phyloP scores from a whole-genome alignment of 2,329 filamentous ascomycete species.

The Exophiala dermatitidis region DNA sequence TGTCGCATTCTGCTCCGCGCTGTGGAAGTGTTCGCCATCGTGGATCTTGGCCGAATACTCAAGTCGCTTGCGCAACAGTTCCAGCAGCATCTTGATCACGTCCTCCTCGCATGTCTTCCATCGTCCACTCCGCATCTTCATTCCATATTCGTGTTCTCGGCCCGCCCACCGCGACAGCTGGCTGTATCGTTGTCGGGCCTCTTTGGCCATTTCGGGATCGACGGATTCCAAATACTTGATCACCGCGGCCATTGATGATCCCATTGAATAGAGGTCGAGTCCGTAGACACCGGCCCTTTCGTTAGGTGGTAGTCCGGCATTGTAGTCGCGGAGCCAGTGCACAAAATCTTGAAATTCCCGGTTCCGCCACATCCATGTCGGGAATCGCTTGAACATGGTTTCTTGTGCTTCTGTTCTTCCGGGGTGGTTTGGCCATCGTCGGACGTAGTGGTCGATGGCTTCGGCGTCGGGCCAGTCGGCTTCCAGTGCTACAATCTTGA shows the following conservation, averaged over 20 bases:
- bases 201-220: constrained; percentile 39
- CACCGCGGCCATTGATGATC: constrained; percentile 41
- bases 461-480: constrained; percentile 51
- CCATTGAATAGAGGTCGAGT: constrained; percentile 48
- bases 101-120: constrained; percentile 42
- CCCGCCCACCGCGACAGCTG: constrained; percentile 45
- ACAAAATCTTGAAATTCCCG: constrained; percentile 45
- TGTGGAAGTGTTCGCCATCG: constrained; percentile 44
- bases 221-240: constrained; percentile 44
- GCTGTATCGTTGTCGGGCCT: constrained; percentile 42
- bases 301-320: constrained; percentile 31
- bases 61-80: constrained; percentile 39
- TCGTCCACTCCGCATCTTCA: constrained; percentile 32
- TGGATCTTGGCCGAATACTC: constrained; percentile 33
- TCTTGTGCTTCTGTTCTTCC: constrained; percentile 24
- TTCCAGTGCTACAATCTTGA: constrained; percentile 47
- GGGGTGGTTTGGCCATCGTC: constrained; percentile 35
- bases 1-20: constrained; percentile 46
- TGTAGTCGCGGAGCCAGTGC: constrained; percentile 46
- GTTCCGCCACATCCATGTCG: constrained; percentile 53
- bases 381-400: constrained; percentile 45
- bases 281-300: constrained; percentile 43
- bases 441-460: constrained; percentile 46
- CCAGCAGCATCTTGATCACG: constrained; percentile 41
- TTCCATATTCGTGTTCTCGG: constrained; percentile 45